Percentiles rank a stretch among this genome's conserved stretches.
These are phyloP conservation scores for Candolleomyces aberdarensis DNA, from an alignment of 768 basidiomycete species.

Conservation along the genomic window DNA sequence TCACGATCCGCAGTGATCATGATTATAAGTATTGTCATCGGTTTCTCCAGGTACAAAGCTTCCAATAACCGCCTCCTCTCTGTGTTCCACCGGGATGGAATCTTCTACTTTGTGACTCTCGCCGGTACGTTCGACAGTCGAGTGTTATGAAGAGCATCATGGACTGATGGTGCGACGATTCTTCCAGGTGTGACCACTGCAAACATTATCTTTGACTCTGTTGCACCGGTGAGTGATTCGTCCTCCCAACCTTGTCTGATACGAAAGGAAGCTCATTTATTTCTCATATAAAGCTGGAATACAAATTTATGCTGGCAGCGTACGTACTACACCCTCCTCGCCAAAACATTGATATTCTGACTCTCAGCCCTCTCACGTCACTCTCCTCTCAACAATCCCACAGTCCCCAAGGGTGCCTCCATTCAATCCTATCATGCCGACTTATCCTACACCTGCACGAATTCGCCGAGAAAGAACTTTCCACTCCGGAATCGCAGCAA, in stretches of 20 bases:
- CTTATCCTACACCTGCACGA: background rate
- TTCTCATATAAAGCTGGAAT: background rate
- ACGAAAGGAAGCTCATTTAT: background rate
- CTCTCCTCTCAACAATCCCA: background rate
- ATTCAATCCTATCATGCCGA: conserved; percentile 1
- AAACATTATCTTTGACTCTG: conserved; percentile 2
- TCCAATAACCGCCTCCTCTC: background rate
- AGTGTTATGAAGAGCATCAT: background rate
- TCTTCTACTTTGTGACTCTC: background rate
- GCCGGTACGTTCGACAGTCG: background rate
- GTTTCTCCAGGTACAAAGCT: background rate
- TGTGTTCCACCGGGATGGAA: background rate
- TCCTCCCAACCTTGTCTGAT: background rate
- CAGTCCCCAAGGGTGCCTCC: background rate
- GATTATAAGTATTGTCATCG: background rate
- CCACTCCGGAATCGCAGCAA: no score
- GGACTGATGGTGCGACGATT: background rate
- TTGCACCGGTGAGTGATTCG: background rate
- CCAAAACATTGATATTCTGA: no score
- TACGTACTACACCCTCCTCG: background rate
- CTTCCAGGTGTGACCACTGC: background rate
- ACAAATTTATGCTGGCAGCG: background rate
- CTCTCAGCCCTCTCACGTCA: background rate
- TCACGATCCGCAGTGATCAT: no score
- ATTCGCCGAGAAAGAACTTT: background rate